Evolutionary conservation across 192 early-diverging fungal species (phyloP), one percentile per base, ranked within the genome.

Genomic region (Chytriomyces confervae): DNA sequence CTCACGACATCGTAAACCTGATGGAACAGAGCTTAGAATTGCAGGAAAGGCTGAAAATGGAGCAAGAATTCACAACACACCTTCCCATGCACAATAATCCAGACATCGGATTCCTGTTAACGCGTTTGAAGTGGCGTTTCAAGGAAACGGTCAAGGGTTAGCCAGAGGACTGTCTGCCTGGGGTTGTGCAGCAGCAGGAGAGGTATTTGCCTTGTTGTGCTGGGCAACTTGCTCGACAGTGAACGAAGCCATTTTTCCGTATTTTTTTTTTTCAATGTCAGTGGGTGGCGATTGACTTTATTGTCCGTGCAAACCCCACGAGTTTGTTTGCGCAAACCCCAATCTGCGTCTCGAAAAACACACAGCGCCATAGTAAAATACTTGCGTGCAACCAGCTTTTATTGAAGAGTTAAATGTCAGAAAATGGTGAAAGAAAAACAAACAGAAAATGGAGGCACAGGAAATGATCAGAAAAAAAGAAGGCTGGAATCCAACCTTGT

Each of bases 61-160:
- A 10, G 16, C 27, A 27, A 50, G 11, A 27, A 71, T 20, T 1
- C 27, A 69, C 1, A 11, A 47, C 20, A 24, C 27, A 77, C 76
- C 57, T 77, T 77, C 62, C 76, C 76, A 50, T 77, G 76, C 7
- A 77, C 76, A 48, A 77, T 77, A 46, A 77, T 77, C 76, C 76
- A 77, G 23, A 70, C 48, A 61, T 77, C 76, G 29, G 49, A 44
- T 70, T 77, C 76, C 76, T 77, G 49, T 57, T 20, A 0, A 57
- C 13, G 53, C 53, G 53, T 57, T 57, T 57, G 5, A 57, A 57
- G 53, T 44, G n/a, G 27, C 27, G 4, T 63, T n/a, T 9, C n/a
- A 4, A 65, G 3, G 0, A 36, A 64, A 36, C 46, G 60, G 18
- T 23, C 44, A 7, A 44, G 63, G 61, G 7, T 62, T 75, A 45